A percentile compares a stretch with the other conserved stretches of the same genome.
Conservation (phyloP, 2,329 filamentous ascomycete species). For the Bipolaris gigantea region DNA sequence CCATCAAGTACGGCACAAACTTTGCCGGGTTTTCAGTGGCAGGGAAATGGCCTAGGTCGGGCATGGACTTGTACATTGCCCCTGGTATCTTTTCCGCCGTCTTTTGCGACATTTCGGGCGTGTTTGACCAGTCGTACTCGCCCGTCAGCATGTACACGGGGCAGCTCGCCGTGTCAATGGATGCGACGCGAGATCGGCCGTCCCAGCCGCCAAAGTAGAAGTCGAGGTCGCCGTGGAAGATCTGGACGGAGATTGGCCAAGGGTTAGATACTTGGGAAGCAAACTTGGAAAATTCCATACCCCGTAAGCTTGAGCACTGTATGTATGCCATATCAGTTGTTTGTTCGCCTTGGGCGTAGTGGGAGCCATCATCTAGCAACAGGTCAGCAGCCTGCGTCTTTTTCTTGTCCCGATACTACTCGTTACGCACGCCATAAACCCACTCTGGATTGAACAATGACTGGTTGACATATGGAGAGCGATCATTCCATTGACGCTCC, state of each 20-base stretch:
- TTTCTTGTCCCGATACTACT: too few species aligned
- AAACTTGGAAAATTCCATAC: conserved; percentile 10
- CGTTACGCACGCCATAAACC: conserved; percentile 48
- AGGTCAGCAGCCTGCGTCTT: not conserved
- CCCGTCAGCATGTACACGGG: conserved; percentile 57
- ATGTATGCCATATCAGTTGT: conserved; percentile 55
- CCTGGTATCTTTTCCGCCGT: conserved; percentile 54
- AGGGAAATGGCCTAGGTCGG: conserved; percentile 53
- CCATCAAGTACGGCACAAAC: conserved; percentile 46
- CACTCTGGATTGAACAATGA: conserved; percentile 53
- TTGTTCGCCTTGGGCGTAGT: conserved; percentile 51
- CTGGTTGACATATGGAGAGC: conserved; percentile 53
- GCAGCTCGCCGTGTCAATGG: conserved; percentile 54
- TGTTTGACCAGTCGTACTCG: conserved; percentile 55
- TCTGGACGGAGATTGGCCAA: conserved; percentile 20
- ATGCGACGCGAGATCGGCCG: conserved; percentile 48
- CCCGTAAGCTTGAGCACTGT: conserved; percentile 54
- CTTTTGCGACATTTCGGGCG: conserved; percentile 50
- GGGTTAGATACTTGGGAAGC: too few species aligned
- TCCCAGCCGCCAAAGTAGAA: conserved; percentile 58
- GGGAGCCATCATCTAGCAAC: conserved; percentile 51
- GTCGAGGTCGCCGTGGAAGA: conserved; percentile 56
- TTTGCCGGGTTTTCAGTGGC: conserved; percentile 50
- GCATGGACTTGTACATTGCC: conserved; percentile 50
- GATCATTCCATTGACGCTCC: conserved; percentile 51